Evolutionary conservation across 805 yeast genomes (phyloP), one percentile per base, ranked within the genome.

Genomic region (Clavispora carvajalis): DNA sequence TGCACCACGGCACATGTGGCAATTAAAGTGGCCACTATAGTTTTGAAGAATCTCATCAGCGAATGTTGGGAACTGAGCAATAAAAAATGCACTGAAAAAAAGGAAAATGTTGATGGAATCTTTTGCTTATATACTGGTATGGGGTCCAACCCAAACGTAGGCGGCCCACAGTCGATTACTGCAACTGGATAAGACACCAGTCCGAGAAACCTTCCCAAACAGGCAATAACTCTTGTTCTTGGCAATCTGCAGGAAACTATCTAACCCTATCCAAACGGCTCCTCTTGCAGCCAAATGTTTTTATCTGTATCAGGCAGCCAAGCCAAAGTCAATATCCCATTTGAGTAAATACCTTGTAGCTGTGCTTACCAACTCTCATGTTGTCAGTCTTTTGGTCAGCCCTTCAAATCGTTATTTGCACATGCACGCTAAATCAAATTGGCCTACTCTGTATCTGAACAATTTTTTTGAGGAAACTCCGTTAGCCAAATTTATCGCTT

Each of bases 21-120:
- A 36, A 58, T 47, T 13, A 65, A 28, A 26, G 66, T 58, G 35
- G 60, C 48, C 47, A 58, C 49, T 18, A 67, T 44, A 17, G 71
- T 38, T 21, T 59, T 50, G 30, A 67, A 45, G 37, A 65, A 51
- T 44, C 55, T 66, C 71, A 66, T 65, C 21, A n/a, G 22, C 38
- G 30, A 35, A 17, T 19, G 23, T 23, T 5, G 3, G 8, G 16
- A 7, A 34, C 7, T 7, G 15, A 22, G 2, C 15, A n/a, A 11
- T 26, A 17, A 7, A 15, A 28, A 16, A 1, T 4, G 7, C 16
- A 7, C 19, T 28, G 31, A n/a, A 16, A 19, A 28, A 28, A 28
- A 28, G 31, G 16, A 28, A 28, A 11, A n/a, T n/a, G 2, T 19
- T 7, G 11, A 19, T 10, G 12, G 8, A 16, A 12, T 16, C 2